Evolutionary conservation across 768 basidiomycete genomes (phyloP), one percentile per base, ranked within the genome.

Genomic region (Sporobolomyces phaffii): DNA sequence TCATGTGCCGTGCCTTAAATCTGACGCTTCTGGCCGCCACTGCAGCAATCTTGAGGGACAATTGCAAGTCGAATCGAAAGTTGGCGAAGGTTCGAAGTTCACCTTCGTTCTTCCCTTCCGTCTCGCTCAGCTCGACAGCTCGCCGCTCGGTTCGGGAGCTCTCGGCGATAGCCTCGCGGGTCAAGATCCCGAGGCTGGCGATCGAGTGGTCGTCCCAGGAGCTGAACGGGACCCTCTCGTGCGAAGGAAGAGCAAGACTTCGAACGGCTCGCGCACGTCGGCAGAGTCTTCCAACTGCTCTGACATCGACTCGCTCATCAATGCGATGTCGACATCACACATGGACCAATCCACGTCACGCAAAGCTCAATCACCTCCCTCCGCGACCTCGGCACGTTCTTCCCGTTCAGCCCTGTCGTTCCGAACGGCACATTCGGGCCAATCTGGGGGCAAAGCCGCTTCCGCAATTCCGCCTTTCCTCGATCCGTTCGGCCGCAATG

Each of bases 61-160:
- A 75, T 81, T 91, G 3, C 84, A 87, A 9, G 88, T 89, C 5
- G 87, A 89, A 63, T 89, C 87, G 0, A 81, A 83, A 56, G 79
- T 84, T n/a, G 81, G 80, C 49, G 77, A 82, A 72, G 89, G 89
- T 13, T 87, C 86, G 38, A 81, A 81, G 6, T 90, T 90, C 78
- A 87, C 86, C 2, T 85, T 87, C 77, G 77, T 87, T 10, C 82
- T 88, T 44, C 86, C 87, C 10, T 82, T 90, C 68, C 77, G 82
- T 1, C 74, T 86, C 4, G 77, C 79, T 15, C 72, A 76, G 15
- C 69, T 40, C 22, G 62, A 47, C n/a, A 9, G 31, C 8, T 43
- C 22, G 17, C 43, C 43, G 33, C 6, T n/a, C 10, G 20, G 18
- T 1, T n/a, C 40, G 18, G 22, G n/a, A 28, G 0, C 26, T 29